Evolutionary conservation across 352 stramenopile species (phyloP), one percentile per base, ranked within the genome.

Genomic region (Globisporangium nagaii): DNA sequence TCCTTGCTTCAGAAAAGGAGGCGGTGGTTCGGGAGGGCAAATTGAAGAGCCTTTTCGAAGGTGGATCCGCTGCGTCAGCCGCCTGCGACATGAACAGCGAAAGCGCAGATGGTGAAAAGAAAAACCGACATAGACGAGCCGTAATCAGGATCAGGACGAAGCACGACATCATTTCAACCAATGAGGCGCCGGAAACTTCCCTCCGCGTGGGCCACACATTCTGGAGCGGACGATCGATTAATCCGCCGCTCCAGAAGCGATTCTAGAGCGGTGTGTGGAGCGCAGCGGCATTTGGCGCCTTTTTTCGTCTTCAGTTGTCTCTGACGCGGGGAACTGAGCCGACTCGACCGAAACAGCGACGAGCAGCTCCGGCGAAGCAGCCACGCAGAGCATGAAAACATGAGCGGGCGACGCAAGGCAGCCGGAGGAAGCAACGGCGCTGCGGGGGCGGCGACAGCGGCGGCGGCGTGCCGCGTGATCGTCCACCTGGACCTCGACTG

Each of bases 401-500:
- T 54, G 47, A 54, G 46, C 46, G 20, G 46, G 2, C 40, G 41
- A 24, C 13, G 24, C 41, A 25, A 53, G 31, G 8, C 46, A 42
- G 13, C n/a, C 9, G 15, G 11, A 7, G 13, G 20, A 0, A 2
- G 3, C 45, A 39, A 19, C 7, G 8, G 25, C 25, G 4, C n/a
- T n/a, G n/a, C n/a, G n/a, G n/a, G n/a, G n/a, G 28, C 24, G 17
- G 8, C 31, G 19, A 34, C 24, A 32, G 31, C n/a, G 28, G 10
- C 19, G 28, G 10, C n/a, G 32, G 36, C 30, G 22, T 36, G 53
- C 35, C 79, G 84, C 22, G 84, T 95, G 52, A 75, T 95, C 60
- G 64, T 93, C 57, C 84, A 94, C 57, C 56, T 94, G 50, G 85
- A 95, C 50, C 78, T 93, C 47, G 85, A 95, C 68, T 95, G 83